phyloP scores from a whole-genome alignment of 2,329 filamentous ascomycete genomes.

The Cytospora piceae region DNA sequence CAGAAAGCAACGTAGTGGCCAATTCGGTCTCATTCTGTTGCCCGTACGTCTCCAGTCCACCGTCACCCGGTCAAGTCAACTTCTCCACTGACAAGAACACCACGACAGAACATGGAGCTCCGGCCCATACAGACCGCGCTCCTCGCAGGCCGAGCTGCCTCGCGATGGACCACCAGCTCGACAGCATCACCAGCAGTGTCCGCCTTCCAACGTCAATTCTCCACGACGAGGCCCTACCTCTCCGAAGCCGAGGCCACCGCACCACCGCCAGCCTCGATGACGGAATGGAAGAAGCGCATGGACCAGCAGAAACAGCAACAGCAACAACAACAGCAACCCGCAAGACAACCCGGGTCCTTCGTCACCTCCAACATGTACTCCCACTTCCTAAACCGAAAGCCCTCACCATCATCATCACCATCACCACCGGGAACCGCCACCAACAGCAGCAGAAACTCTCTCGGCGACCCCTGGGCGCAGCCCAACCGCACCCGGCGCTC shows the following conservation, averaged over 20 bases:
- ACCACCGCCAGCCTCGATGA: conserved; percentile 9
- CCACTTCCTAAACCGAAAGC: not conserved
- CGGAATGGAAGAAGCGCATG: conserved; percentile 11
- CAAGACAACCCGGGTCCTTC: not conserved
- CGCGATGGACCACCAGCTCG: conserved; percentile 15
- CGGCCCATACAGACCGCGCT: conserved; percentile 23
- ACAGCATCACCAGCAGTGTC: not conserved
- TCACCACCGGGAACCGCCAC: not conserved
- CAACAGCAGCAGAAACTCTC: not conserved
- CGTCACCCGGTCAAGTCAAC: not conserved
- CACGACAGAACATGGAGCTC: conserved; percentile 25
- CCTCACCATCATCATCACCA: not conserved
- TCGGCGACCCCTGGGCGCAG: not conserved
- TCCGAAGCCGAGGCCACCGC: conserved; percentile 24
- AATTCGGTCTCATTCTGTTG: not conserved
- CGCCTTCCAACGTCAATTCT: conserved; percentile 18
- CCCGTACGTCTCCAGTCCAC: not conserved
- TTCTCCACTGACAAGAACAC: conserved; percentile 4
- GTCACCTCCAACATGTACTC: not conserved
- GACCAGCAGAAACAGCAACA: conserved; percentile 11
- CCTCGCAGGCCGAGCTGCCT: conserved; percentile 27
- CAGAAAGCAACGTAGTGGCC: not conserved
- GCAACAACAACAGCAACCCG: not conserved
- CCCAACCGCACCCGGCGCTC: not conserved
- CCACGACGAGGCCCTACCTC: conserved; percentile 10